Evolutionary conservation across 192 early-diverging fungal genomes (phyloP).

Genomic region (Mortierella claussenii): DNA sequence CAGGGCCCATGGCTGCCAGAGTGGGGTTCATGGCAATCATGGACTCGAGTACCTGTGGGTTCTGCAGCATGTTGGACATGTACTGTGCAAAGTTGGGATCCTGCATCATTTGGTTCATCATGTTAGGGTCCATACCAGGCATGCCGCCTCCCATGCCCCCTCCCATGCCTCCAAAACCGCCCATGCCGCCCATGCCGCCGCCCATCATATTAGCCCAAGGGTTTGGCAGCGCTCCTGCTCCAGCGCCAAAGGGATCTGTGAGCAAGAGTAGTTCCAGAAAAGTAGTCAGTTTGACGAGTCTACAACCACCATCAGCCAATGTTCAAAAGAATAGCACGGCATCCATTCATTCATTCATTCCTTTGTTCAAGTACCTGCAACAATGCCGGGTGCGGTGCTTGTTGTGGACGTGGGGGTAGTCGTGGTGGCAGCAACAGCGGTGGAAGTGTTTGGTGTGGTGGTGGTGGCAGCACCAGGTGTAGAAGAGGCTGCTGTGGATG

Average conservation of each 20-base stretch:
- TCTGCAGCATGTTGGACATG: slow-evolving; percentile 83
- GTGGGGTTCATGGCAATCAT: slow-evolving; percentile 88
- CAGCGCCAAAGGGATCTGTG: slow-evolving; percentile 46
- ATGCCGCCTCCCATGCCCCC: slow-evolving; percentile 70
- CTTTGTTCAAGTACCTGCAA: slow-evolving; percentile 18
- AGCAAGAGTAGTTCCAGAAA: no score
- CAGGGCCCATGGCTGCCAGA: slow-evolving; percentile 82
- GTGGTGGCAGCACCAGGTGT: slow-evolving; percentile 44
- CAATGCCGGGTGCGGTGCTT: slow-evolving; percentile 21
- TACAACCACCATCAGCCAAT: no score
- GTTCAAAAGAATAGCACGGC: no score
- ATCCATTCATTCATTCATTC: no score
- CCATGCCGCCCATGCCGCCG: slow-evolving; percentile 53
- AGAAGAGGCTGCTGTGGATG: slow-evolving; percentile 50
- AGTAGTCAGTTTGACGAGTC: no score
- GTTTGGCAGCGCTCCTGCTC: slow-evolving; percentile 43
- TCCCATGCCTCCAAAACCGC: slow-evolving; percentile 66
- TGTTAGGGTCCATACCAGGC: slow-evolving; percentile 73
- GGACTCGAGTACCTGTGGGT: slow-evolving; percentile 87
- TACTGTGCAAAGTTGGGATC: slow-evolving; percentile 88
- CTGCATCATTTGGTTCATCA: slow-evolving; percentile 76
- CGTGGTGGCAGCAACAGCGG: slow-evolving; percentile 36
- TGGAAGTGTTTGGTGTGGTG: slow-evolving; percentile 47
- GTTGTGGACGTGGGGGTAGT: slow-evolving; percentile 41
- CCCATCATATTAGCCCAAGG: slow-evolving; percentile 53